A percentile compares a stretch with the other conserved stretches of the same genome.
Conservation (phyloP, 2,329 filamentous ascomycete genomes). For the Sporothrix curviconia region DNA sequence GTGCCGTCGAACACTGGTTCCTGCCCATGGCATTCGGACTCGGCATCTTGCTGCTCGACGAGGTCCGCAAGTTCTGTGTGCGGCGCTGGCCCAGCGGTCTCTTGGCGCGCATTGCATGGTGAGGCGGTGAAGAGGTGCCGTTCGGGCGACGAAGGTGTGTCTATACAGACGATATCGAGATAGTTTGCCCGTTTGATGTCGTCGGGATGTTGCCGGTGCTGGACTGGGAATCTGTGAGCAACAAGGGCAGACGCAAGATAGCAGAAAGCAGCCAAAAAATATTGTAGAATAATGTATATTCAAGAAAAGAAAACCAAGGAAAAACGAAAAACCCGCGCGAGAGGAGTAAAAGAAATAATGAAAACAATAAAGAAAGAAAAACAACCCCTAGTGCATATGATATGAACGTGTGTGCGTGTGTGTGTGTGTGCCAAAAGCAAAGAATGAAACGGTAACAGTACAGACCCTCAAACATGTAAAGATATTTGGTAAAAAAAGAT, state of each 20-base stretch:
- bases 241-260: neutral
- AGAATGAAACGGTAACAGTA: too few species aligned
- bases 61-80: conserved; percentile 57
- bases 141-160: neutral
- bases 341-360: neutral
- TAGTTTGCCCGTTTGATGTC: neutral
- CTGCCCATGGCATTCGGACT: conserved; percentile 66
- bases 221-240: neutral
- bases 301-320: too few species aligned
- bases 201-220: too few species aligned
- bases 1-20: conserved; percentile 74
- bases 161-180: too few species aligned
- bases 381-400: neutral
- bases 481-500: too few species aligned
- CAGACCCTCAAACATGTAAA: too few species aligned
- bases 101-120: conserved; percentile 60
- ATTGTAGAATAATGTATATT: neutral
- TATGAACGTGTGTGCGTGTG: too few species aligned
- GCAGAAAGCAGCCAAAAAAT: neutral
- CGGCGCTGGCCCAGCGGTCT: conserved; percentile 52
- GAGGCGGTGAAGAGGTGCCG: neutral
- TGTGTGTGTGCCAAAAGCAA: too few species aligned
- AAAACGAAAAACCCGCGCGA: neutral
- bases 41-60: conserved; percentile 58
- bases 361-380: neutral